Evolutionary conservation across 495 filamentous ascomycete species (phyloP), one percentile per base, ranked within the genome.

Genomic region (Glutinoglossum americanum): DNA sequence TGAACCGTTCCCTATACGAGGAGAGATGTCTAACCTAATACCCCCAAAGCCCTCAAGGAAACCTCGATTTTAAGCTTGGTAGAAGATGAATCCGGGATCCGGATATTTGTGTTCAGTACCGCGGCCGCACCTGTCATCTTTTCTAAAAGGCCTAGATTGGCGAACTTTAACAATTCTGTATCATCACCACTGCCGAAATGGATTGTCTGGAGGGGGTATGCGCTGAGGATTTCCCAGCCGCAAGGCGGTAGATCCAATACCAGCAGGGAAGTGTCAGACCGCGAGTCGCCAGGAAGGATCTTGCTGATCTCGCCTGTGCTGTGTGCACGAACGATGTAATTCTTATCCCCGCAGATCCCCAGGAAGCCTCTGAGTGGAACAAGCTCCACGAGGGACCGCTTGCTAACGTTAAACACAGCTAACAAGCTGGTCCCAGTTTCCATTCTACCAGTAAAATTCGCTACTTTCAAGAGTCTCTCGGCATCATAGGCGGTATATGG

Each of bases 71-170:
- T 68, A 28, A 94, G 67, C 41, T 71, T 66, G 10, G 76, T 69
- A 8, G 80, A 62, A 15, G 25, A 19, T 17, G 9, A 3, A 21
- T 26, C 26, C 9, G 47, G 30, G 23, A 23, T 9, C 26, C 71
- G 73, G 15, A 80, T 74, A n/a, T 74, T 72, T 13, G 72, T 80
- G 9, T 66, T 70, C 1, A 83, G 63, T 15, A 96, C 72, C 0
- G 87, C 92, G 0, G 85, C 89, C 1, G 81, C 80, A 8, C 88
- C 92, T 1, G 88, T 87, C 82, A 97, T 93, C 66, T 94, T 94
- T 17, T 76, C 85, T 25, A 95, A 61, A 3, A 98, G 70, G 10
- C 92, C 92, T 1, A 98, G 67, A n/a, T 83, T 78, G 0, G 83
- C 83, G 13, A 86, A 28, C 53, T 54, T 66, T 32, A 32, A 32